phyloP scores from a whole-genome alignment of 768 basidiomycete genomes.

The Naganishia kalamii region DNA sequence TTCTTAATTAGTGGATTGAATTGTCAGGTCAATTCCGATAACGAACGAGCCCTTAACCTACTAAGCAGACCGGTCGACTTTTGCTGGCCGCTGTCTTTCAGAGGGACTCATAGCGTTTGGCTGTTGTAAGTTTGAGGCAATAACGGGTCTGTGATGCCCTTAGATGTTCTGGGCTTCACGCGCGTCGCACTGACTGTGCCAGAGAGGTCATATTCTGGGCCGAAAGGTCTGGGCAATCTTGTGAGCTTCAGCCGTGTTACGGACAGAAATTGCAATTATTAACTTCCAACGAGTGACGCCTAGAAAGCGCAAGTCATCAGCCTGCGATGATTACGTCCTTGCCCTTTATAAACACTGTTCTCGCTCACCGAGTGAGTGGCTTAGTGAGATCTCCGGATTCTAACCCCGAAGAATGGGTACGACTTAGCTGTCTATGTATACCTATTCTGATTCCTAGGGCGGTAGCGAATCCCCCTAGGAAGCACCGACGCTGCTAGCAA shows the following conservation, averaged over 20 bases:
- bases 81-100: constrained; percentile 72
- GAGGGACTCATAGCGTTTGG: constrained; percentile 76
- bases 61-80: constrained; percentile 78
- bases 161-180: constrained; percentile 84
- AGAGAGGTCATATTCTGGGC: constrained; percentile 72
- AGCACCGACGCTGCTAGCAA: too few species aligned
- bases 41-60: constrained; percentile 89
- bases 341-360: constrained; percentile 86
- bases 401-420: too few species aligned
- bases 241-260: constrained; percentile 73
- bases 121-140: constrained; percentile 80
- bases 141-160: constrained; percentile 88
- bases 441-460: too few species aligned
- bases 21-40: constrained; percentile 96
- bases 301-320: constrained; percentile 83
- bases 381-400: constrained; percentile 80
- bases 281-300: constrained; percentile 86
- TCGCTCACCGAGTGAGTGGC: constrained; percentile 86
- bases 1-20: too few species aligned
- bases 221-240: constrained; percentile 71
- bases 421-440: too few species aligned
- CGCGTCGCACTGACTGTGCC: constrained; percentile 83
- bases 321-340: constrained; percentile 83
- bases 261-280: constrained; percentile 88
- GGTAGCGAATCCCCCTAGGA: too few species aligned